A percentile compares a stretch with the other conserved stretches of the same genome.
Conservation (phyloP, 768 basidiomycete genomes). For the Gloeophyllum trabeum region DNA sequence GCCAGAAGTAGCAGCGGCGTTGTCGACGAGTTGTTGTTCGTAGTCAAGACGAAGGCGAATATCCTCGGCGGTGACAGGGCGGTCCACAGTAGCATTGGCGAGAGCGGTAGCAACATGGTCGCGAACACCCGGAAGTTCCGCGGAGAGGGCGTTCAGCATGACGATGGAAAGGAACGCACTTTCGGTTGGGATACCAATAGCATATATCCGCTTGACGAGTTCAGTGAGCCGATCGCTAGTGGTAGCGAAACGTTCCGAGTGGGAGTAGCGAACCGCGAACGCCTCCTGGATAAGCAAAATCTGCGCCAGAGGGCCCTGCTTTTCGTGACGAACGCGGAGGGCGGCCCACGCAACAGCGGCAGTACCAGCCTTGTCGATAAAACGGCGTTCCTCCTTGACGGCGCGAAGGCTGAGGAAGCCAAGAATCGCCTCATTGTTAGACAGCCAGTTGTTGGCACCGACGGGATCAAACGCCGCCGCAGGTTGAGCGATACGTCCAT, state of each 20-base stretch:
- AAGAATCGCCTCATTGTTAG: slow-evolving; percentile 5
- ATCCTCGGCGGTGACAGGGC: background rate
- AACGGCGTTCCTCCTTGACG: background rate
- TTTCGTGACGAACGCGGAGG: slow-evolving; percentile 8
- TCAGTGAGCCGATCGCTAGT: slow-evolving; percentile 4
- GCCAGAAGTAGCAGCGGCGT: background rate
- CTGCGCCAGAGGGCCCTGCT: slow-evolving; percentile 10
- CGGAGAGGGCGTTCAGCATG: slow-evolving; percentile 7
- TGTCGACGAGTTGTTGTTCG: background rate
- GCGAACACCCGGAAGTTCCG: slow-evolving; percentile 3
- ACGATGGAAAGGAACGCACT: slow-evolving; percentile 8
- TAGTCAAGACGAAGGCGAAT: background rate
- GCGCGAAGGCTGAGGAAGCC: background rate
- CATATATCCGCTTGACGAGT: slow-evolving; percentile 8
- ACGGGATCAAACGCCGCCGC: background rate
- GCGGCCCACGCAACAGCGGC: slow-evolving; percentile 5
- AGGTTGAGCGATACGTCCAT: too few species aligned
- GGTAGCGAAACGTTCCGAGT: slow-evolving; percentile 1
- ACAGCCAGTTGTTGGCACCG: slow-evolving; percentile 1
- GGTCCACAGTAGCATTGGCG: background rate
- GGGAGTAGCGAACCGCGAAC: slow-evolving; percentile 4
- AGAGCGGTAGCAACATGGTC: slow-evolving; percentile 5
- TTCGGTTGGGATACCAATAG: slow-evolving; percentile 9
- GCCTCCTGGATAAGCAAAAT: slow-evolving; percentile 11
- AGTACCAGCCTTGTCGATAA: background rate